These are phyloP conservation scores for Cladosporium sp. DNA, from an alignment of 2,329 filamentous ascomycete species.

Conservation along the genomic window DNA sequence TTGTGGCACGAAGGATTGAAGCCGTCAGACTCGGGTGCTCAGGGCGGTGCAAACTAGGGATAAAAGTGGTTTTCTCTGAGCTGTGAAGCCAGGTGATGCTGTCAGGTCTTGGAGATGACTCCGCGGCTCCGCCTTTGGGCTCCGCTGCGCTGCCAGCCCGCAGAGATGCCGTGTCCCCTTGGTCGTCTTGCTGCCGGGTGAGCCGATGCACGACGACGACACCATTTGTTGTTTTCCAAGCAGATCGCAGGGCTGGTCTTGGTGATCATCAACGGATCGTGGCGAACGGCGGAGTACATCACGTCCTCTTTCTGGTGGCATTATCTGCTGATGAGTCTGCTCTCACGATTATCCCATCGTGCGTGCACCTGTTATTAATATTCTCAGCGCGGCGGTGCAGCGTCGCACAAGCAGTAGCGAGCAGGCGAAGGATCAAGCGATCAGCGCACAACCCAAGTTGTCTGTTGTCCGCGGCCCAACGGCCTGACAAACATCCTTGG, in stretches of 20 bases:
- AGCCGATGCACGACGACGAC: neutral
- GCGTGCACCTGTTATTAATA: neutral
- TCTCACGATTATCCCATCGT: neutral
- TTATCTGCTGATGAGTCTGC: neutral
- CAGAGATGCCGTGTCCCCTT: conserved; percentile 1
- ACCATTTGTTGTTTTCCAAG: neutral
- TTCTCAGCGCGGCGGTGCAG: neutral
- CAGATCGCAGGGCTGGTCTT: neutral
- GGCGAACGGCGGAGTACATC: neutral
- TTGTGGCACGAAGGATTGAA: neutral
- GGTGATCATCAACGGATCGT: neutral
- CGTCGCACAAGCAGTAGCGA: neutral
- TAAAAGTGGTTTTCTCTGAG: neutral
- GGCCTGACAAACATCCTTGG: neutral
- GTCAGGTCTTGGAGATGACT: neutral
- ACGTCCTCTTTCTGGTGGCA: neutral
- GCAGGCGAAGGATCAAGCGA: conserved; percentile 3
- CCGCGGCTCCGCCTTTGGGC: neutral
- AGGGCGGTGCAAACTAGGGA: neutral
- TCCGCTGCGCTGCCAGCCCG: neutral
- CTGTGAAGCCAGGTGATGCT: neutral
- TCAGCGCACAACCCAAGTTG: neutral
- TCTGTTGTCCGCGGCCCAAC: neutral
- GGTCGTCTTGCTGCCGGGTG: neutral
- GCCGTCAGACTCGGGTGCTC: neutral